Evolutionary conservation across 306 rosid genomes (phyloP).

Genomic region (Sophora flavescens): DNA sequence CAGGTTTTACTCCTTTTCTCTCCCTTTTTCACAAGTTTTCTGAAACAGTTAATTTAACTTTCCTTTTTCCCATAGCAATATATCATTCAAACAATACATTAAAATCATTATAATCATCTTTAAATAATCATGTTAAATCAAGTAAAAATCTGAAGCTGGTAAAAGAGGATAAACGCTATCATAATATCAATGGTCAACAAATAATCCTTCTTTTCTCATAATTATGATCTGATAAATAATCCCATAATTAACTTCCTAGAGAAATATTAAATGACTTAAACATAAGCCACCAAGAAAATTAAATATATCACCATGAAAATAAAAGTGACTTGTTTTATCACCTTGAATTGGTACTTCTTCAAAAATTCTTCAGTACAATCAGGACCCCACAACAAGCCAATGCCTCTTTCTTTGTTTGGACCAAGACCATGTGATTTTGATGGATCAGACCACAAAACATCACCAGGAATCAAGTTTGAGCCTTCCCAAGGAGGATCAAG

Average conservation of each 20-base stretch:
- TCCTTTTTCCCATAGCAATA: not conserved
- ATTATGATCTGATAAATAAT: constrained; percentile 18
- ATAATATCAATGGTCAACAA: constrained; percentile 21
- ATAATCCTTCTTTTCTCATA: constrained; percentile 13
- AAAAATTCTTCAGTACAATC: constrained; percentile 92
- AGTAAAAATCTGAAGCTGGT: constrained; percentile 27
- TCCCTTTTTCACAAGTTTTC: not conserved
- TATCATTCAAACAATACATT: constrained; percentile 19
- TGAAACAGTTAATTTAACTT: not conserved
- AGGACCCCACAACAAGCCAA: constrained; percentile 91
- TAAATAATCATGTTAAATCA: constrained; percentile 37
- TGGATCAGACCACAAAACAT: constrained; percentile 96
- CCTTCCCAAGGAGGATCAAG: constrained; percentile 99
- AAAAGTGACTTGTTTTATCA: constrained; percentile 39
- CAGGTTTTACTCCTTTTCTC: not conserved
- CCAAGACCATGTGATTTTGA: constrained; percentile 78
- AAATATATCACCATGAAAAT: not conserved
- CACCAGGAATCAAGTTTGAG: constrained; percentile 86
- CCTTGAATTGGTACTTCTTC: constrained; percentile 73
- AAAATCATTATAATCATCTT: not conserved
- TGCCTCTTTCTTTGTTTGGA: constrained; percentile 88
- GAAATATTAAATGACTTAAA: constrained; percentile 12
- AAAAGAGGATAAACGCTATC: constrained; percentile 16
- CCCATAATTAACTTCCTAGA: constrained; percentile 4
- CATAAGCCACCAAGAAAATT: constrained; percentile 22